Conservation (phyloP, 371 early-diverging fungal genomes). For the Saksenaea oblongispora region DNA sequence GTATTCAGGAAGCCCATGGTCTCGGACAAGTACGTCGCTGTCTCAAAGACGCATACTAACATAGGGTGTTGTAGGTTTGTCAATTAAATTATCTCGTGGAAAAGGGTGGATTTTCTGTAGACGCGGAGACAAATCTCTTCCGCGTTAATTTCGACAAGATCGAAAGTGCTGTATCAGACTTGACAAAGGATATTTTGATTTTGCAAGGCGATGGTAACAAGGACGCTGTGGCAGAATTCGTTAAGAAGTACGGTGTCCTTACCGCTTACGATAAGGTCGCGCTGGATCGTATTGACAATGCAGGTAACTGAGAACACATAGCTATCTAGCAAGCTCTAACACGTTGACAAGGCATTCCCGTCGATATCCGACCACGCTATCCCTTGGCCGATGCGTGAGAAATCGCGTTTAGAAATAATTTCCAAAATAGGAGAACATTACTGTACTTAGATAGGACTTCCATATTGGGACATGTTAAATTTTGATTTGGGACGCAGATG, state of each 20-base stretch:
- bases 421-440: not conserved
- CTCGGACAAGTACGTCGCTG: conserved; percentile 64
- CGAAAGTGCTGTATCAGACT: conserved; percentile 59
- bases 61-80: conserved; percentile 17
- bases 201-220: conserved; percentile 84
- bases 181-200: conserved; percentile 71
- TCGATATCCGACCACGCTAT: conserved; percentile 55
- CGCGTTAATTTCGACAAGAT: conserved; percentile 71
- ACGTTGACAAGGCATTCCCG: conserved; percentile 35
- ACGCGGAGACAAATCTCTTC: conserved; percentile 48
- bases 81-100: conserved; percentile 77
- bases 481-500: no score
- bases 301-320: conserved; percentile 22
- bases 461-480: not conserved
- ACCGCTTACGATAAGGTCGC: conserved; percentile 51
- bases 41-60: not conserved
- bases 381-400: conserved; percentile 24
- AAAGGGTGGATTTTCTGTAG: conserved; percentile 65
- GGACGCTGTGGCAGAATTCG: conserved; percentile 61
- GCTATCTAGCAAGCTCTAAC: not conserved
- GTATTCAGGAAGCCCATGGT: conserved; percentile 80
- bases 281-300: conserved; percentile 55
- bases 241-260: conserved; percentile 60
- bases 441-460: not conserved
- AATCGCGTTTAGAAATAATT: not conserved